A percentile compares a stretch with the other conserved stretches of the same genome.
phyloP scores from a whole-genome alignment of 108 stramenopile genomes.

The Fistulifera solaris region DNA sequence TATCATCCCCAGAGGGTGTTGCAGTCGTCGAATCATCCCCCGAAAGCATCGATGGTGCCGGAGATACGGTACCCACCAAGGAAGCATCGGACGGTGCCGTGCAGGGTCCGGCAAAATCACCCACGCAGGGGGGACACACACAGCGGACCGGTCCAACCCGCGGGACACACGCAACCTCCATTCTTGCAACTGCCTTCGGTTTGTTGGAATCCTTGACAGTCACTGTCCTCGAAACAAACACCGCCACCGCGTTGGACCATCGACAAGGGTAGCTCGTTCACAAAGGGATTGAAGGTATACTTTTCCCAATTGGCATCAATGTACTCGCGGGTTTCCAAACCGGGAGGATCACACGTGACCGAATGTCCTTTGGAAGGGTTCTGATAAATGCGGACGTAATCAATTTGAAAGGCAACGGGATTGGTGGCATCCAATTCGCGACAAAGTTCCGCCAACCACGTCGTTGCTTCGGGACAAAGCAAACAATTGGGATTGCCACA shows the following conservation, averaged over 20 bases:
- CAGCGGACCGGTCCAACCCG: neutral
- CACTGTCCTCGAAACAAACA: neutral
- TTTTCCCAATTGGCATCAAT: constrained; percentile 1
- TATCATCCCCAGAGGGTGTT: no score
- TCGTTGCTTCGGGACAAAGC: constrained; percentile 2
- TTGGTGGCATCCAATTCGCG: neutral
- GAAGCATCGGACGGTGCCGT: no score
- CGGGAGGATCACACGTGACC: constrained; percentile 6
- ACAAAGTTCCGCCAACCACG: constrained; percentile 5
- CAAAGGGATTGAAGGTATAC: constrained; percentile 3
- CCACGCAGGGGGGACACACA: constrained; percentile 4
- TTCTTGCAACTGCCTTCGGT: neutral
- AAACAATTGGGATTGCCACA: constrained; percentile 12
- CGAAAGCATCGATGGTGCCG: no score
- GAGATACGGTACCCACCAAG: no score
- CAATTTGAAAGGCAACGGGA: constrained; percentile 5
- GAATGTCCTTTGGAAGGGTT: constrained; percentile 6
- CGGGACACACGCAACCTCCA: constrained; percentile 3
- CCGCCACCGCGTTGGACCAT: constrained; percentile 1
- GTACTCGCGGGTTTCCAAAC: neutral
- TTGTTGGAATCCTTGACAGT: neutral
- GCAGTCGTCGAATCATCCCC: no score
- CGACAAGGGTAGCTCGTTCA: neutral
- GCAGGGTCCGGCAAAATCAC: constrained; percentile 1
- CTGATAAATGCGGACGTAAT: constrained; percentile 11